Evolutionary conservation across 2,329 filamentous ascomycete genomes (phyloP).

Genomic region (Botrytis elliptica): DNA sequence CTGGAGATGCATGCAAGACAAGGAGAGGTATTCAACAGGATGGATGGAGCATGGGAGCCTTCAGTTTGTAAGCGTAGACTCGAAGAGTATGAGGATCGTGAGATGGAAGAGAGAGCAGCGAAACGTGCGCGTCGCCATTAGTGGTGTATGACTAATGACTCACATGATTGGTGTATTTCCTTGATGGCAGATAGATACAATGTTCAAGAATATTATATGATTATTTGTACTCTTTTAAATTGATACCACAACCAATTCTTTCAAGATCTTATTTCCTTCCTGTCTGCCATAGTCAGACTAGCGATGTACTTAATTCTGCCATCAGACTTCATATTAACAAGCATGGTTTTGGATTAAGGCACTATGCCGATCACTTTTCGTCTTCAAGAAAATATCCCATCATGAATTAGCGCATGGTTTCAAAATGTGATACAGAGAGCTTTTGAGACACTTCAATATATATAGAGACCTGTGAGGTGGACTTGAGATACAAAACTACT

Average conservation of each 20-base stretch:
- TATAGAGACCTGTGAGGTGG: accelerated
- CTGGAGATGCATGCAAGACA: not conserved
- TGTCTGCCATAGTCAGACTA: not conserved
- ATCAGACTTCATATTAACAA: not conserved
- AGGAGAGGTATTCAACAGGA: not conserved
- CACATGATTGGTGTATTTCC: not conserved
- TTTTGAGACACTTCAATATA: not conserved
- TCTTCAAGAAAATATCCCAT: not conserved
- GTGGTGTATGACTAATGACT: not conserved
- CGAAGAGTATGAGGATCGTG: not conserved
- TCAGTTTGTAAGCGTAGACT: not conserved
- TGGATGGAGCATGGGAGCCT: not conserved
- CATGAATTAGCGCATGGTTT: accelerated
- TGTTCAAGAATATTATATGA: not conserved
- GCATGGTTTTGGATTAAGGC: not conserved
- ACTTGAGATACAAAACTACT: not conserved
- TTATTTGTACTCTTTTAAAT: accelerated
- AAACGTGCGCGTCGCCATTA: not conserved
- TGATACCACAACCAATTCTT: not conserved
- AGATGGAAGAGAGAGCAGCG: not conserved
- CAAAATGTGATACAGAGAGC: accelerated
- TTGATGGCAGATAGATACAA: not conserved
- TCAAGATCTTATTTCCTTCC: accelerated
- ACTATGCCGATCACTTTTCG: not conserved
- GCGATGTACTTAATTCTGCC: not conserved